Evolutionary conservation across 805 yeast genomes (phyloP), one percentile per base, ranked within the genome.

Genomic region (Candida gorgasii): DNA sequence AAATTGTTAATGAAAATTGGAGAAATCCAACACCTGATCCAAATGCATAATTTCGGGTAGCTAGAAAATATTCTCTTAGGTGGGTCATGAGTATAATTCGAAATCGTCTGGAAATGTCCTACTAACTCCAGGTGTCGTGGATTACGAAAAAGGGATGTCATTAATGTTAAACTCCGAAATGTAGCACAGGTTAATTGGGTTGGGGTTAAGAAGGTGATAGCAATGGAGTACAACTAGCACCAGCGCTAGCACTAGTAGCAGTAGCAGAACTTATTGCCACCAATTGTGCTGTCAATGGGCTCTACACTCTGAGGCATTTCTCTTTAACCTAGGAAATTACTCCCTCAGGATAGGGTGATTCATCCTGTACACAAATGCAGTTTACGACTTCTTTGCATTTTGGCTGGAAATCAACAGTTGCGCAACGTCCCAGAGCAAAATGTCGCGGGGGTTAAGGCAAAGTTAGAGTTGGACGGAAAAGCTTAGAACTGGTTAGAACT

Each of bases 301-400:
- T 24, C 28, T 24, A 24, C n/a, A 4, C n/a, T 29, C 16, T 16
- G 20, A 5, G n/a, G 28, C 31, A 13, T n/a, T n/a, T n/a, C n/a
- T n/a, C n/a, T n/a, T n/a, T n/a, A n/a, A n/a, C n/a, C n/a, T n/a
- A n/a, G n/a, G n/a, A n/a, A n/a, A n/a, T n/a, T n/a, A n/a, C n/a
- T n/a, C n/a, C n/a, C n/a, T n/a, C n/a, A n/a, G n/a, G 24, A 19
- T 31, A 31, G 18, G 35, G 35, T 31, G 35, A 31, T 31, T 31
- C 9, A 18, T 31, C 35, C 35, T 31, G 35, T 31, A 31, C 15
- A 31, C 15, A 31, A 16, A 4, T 5, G 24, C n/a, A 4, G 9
- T 31, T 31, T 31, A 31, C 35, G 35, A 18, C 24, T 18, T 12
- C 3, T 5, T 26, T 8, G n/a, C 8, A 26, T 7, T 26, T n/a